A percentile compares a stretch with the other conserved stretches of the same genome.
Conservation (phyloP, 164 flowering plant genomes). For the grape (Vitis vinifera) region DNA sequence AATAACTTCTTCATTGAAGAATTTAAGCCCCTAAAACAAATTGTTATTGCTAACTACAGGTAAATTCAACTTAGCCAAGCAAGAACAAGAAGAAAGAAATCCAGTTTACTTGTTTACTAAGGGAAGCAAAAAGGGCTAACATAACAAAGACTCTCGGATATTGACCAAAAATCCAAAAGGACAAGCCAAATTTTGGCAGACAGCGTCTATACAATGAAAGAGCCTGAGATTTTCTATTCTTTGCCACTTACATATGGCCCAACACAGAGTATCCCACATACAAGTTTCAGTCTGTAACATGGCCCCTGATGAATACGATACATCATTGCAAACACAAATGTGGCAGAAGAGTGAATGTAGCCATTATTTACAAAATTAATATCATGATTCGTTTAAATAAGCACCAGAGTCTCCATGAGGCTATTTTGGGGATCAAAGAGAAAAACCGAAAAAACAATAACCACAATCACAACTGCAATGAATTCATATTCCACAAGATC, state of each 20-base stretch:
- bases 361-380: conserved; percentile 1
- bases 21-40: too few relatives aligned
- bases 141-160: neutral
- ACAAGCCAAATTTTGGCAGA: conserved; percentile 5
- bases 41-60: too few relatives aligned
- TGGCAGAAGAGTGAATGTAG: conserved; percentile 19
- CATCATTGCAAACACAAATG: conserved; percentile 22
- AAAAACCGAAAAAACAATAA: neutral
- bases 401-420: neutral
- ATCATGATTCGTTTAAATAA: neutral
- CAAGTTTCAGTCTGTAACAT: conserved; percentile 17
- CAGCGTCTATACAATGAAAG: neutral
- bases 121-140: neutral
- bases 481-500: too few relatives aligned
- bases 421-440: neutral
- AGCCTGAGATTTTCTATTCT: conserved; percentile 8
- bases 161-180: neutral
- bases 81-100: too few relatives aligned
- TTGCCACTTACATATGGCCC: conserved; percentile 10
- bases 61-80: too few relatives aligned
- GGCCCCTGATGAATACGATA: conserved; percentile 34
- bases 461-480: too few relatives aligned
- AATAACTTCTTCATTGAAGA: too few relatives aligned
- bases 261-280: conserved; percentile 14
- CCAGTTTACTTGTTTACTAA: too few relatives aligned